Base-by-base conservation (phyloP, 106 monocot genomes). In the Acanthochlamys bracteata region DNA sequence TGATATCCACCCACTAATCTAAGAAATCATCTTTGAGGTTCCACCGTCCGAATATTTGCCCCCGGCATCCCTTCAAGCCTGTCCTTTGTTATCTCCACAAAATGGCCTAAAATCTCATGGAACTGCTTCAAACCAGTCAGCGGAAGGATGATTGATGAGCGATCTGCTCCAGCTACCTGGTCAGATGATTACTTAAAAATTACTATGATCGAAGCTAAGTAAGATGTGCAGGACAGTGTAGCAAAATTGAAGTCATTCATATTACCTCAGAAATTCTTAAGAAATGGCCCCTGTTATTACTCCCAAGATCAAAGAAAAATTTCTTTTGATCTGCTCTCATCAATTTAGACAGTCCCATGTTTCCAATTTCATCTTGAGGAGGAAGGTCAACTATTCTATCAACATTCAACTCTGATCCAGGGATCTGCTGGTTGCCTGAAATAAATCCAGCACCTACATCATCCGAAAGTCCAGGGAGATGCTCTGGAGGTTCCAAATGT, bases 371-470 rank as follows among this genome's bases (percentile, higher is more conserved):
- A 51, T 90, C 76, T 0, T 72, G 73, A 7, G 74, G 49, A 39
- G 60, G 73, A 21, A 78, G 41, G 21, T 86, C 90, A 78, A 80
- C 75, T 12, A 84, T 54, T 41, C 87, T 64, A 20, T 96, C 87
- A 57, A 82, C 82, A 51, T 66, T 78, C 53, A 91, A 33, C 21
- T 96, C 95, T 7, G 90, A 53, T 22, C 76, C 87, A 53, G 87
- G 63, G 20, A 60, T 76, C n/a, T 74, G 45, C 59, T 80, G 95
- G 24, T 78, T 76, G 45, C 81, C 83, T 24, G 89, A 69, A 65
- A 96, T 96, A 66, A 96, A 96, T 57, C 95, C 95, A 63, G 87
- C 95, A 25, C 95, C 90, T 14, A 96, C 95, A 67, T 96, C 95
- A 76, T 96, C 95, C 56, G 95, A 96, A 58, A 90, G 87, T 51